phyloP scores from a whole-genome alignment of 2,329 filamentous ascomycete genomes.

The Aspergillus bombycis region DNA sequence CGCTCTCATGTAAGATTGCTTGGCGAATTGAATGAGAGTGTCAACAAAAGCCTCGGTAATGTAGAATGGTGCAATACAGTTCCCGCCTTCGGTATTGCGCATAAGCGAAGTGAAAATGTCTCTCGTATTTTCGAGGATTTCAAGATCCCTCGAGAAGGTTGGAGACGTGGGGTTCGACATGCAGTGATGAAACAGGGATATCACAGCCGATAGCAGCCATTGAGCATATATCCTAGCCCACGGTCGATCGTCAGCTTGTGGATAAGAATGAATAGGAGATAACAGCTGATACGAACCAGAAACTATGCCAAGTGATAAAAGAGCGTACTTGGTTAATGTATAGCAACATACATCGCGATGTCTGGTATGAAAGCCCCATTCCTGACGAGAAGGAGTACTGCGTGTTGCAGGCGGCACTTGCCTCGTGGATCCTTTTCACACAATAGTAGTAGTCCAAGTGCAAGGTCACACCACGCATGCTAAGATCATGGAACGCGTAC shows the following conservation, averaged over 20 bases:
- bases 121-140: slow-evolving; percentile 19
- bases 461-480: slow-evolving; percentile 26
- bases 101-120: background rate
- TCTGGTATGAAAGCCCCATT: slow-evolving; percentile 28
- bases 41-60: slow-evolving; percentile 17
- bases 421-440: slow-evolving; percentile 28
- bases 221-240: slow-evolving; percentile 26
- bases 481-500: slow-evolving; percentile 29
- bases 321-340: slow-evolving; percentile 22
- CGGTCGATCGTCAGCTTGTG: background rate
- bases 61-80: slow-evolving; percentile 22
- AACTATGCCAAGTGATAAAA: slow-evolving; percentile 24
- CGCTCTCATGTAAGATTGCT: background rate
- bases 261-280: background rate
- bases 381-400: slow-evolving; percentile 21
- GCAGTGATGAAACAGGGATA: slow-evolving; percentile 19
- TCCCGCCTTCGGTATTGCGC: background rate
- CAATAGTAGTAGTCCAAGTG: slow-evolving; percentile 32
- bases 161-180: slow-evolving; percentile 16
- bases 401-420: slow-evolving; percentile 13
- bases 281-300: slow-evolving; percentile 20
- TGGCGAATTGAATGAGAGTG: background rate
- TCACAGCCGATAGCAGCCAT: slow-evolving; percentile 22
- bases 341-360: slow-evolving; percentile 26
- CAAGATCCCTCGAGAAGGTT: slow-evolving; percentile 18